Percentiles rank a stretch among this genome's conserved stretches.
Conservation (phyloP, 2,329 filamentous ascomycete species). For the Escovopsis sp. region DNA sequence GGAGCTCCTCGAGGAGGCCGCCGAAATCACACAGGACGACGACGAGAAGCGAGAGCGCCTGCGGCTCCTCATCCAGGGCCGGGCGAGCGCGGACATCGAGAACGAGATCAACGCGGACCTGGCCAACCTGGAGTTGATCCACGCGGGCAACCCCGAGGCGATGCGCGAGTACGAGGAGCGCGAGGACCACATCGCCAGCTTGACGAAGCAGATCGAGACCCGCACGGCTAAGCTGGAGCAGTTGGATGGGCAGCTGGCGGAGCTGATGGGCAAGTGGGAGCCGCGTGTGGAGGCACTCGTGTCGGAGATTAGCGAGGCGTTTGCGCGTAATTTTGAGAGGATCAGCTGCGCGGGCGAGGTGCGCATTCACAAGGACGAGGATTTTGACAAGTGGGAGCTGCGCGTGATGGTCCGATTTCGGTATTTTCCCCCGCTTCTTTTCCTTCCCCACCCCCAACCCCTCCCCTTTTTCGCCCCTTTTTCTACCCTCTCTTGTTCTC, state of each 20-base stretch:
- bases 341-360: slow-evolving; percentile 93
- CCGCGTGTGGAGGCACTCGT: slow-evolving; percentile 66
- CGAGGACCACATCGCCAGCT: slow-evolving; percentile 49
- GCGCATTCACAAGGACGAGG: slow-evolving; percentile 70
- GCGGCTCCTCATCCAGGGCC: slow-evolving; percentile 27
- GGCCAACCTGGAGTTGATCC: slow-evolving; percentile 64
- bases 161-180: slow-evolving; percentile 66
- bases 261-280: slow-evolving; percentile 64
- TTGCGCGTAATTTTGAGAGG: slow-evolving; percentile 82
- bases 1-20: slow-evolving; percentile 23
- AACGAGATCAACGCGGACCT: slow-evolving; percentile 59
- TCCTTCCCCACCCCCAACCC: background rate
- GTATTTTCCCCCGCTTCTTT: slow-evolving; percentile 28
- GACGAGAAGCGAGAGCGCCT: slow-evolving; percentile 26
- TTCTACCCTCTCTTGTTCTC: too few species aligned
- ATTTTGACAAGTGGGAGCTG: slow-evolving; percentile 89
- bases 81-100: slow-evolving; percentile 48
- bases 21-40: slow-evolving; percentile 23
- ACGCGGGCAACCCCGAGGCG: slow-evolving; percentile 59
- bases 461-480: background rate
- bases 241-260: slow-evolving; percentile 42
- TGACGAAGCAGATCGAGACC: slow-evolving; percentile 41
- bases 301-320: slow-evolving; percentile 71
- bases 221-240: slow-evolving; percentile 39
- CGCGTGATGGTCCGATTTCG: slow-evolving; percentile 93